Evolutionary conservation across 2,329 filamentous ascomycete genomes (phyloP), one percentile per base, ranked within the genome.

Genomic region (Aspergillus novofumigatus): DNA sequence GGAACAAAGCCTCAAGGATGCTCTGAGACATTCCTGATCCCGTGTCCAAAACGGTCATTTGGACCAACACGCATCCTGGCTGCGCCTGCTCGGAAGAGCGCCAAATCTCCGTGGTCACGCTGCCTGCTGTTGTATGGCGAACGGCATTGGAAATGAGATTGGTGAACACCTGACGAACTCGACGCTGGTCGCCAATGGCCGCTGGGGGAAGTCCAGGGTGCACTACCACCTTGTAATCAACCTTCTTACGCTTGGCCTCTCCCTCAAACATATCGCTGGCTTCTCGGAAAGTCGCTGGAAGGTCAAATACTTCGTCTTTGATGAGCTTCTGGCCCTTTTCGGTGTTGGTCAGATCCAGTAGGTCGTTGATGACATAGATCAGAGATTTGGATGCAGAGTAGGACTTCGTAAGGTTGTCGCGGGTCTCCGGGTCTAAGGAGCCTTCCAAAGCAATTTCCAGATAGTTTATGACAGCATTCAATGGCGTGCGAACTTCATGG

Each of bases 401-500:
- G 0, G 92, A 96, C 63, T 86, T 88, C 0, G 88, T 83, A 5
- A 96, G 77, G 59, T 94, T 95, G 5, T 96, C 92, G 23, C 92
- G 81, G 0, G 90, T 96, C 68, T 96, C 92, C 17, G 84, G 78
- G 61, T 96, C 92, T 2, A 96, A 77, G 0, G 80, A 77, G 0
- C 91, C 91, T 74, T 96, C 92, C 1, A 96, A 76, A 0, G 92
- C 92, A 61, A 96, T 96, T 65, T 96, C 92, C 1, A 96, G 82
- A 65, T 95, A 96, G 66, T 96, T 96, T 73, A 96, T 95, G 67
- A 96, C 96, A 17, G 92, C 92, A 67, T 96, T 96, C 2, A 96
- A 77, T 0, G 92, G 92, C 0, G 92, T 96, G 51, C 92, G 87
- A 8, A 96, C 91, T 76, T 96, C 92, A 62, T 96, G 92, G 0